These are phyloP conservation scores for Yarrowia sp. DNA, from an alignment of 805 yeast genomes.

Conservation along the genomic window DNA sequence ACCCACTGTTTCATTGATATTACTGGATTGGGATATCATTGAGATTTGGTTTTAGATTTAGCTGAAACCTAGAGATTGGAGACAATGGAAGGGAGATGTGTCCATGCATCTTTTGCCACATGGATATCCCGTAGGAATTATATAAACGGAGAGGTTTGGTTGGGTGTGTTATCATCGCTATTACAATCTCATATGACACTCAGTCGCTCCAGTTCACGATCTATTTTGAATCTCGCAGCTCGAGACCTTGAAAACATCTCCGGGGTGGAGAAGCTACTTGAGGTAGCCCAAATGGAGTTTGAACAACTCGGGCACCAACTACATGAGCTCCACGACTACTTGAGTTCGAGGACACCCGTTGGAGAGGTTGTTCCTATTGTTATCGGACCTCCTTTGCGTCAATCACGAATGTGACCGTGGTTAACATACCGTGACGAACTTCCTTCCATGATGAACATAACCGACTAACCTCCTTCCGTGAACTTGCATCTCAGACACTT, in stretches of 20 bases:
- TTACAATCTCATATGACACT: neutral
- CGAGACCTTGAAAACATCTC: neutral
- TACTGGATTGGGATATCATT: neutral
- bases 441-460: no score
- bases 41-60: neutral
- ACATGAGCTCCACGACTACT: neutral
- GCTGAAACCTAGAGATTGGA: neutral
- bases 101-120: constrained; percentile 1
- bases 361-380: neutral
- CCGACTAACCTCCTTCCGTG: no score
- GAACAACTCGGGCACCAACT: neutral
- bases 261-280: neutral
- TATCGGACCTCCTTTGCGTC: neutral
- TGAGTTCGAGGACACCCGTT: neutral
- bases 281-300: neutral
- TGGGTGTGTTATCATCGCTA: neutral
- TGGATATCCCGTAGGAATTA: neutral
- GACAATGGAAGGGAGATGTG: neutral
- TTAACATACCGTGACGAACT: no score
- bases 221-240: neutral
- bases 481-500: no score
- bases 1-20: neutral
- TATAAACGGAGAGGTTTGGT: neutral
- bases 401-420: neutral
- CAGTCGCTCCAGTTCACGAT: no score